Conservation (phyloP, 164 flowering plant genomes). For the Kingdonia uniflora region DNA sequence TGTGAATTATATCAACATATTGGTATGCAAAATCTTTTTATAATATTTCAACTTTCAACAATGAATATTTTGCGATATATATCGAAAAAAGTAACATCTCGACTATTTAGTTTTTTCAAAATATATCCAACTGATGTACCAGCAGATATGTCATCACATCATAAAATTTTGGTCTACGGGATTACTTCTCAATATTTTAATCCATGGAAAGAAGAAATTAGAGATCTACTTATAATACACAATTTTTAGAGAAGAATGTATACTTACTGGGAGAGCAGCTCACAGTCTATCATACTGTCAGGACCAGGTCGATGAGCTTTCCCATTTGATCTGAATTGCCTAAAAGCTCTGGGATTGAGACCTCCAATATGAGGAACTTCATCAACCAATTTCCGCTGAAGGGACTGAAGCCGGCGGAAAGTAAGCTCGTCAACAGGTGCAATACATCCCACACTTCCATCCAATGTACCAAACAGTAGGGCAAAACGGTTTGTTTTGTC, state of each 20-base stretch:
- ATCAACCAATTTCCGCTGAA: slow-evolving; percentile 81
- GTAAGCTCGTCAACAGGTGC: slow-evolving; percentile 96
- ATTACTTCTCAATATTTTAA: no score
- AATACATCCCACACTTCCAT: slow-evolving; percentile 91
- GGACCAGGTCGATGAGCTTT: slow-evolving; percentile 97
- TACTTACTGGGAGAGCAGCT: slow-evolving; percentile 91
- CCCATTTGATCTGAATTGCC: slow-evolving; percentile 78
- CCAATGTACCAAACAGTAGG: slow-evolving; percentile 79
- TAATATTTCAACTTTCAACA: no score
- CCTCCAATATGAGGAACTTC: slow-evolving; percentile 91
- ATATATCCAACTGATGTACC: no score
- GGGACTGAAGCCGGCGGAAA: slow-evolving; percentile 83
- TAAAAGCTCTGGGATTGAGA: slow-evolving; percentile 73
- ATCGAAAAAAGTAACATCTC: no score
- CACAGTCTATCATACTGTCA: slow-evolving; percentile 91
- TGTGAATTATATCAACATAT: no score
- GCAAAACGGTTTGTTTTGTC: slow-evolving; percentile 95
- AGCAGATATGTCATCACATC: no score
- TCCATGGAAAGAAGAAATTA: no score
- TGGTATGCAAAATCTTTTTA: no score
- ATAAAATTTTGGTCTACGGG: no score
- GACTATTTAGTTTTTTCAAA: no score
- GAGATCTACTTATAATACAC: no score
- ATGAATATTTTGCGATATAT: no score
- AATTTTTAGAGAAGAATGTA: neutral